Base-by-base conservation (phyloP, 1,284 basidiomycete species). In the Heliocybe sulcata region DNA sequence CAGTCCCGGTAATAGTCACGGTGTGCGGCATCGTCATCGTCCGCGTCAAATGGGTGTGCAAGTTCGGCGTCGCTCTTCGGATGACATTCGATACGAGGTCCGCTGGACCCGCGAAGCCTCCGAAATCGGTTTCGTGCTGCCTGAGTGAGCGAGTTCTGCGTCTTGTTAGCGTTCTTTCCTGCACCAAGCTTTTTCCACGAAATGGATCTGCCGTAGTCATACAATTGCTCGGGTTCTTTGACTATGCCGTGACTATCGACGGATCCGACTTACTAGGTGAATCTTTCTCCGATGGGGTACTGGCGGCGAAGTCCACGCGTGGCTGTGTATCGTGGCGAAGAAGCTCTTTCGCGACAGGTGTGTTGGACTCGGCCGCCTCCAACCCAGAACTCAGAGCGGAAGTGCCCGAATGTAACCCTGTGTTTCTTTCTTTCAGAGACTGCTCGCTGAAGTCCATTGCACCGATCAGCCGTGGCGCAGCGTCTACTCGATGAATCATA, bases 61-160 rank as follows among this genome's bases (percentile, higher is more conserved):
- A 55, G 2, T 73, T 63, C 1, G 90, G 90, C 55, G 89, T 85
- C 54, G 85, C 65, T 45, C 69, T 70, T 11, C 70, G 62, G 26
- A 87, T 68, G 1, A 83, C 60, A 12, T 65, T 67, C 3, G 70
- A 72, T 2, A 82, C 23, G 58, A 22, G 93, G 68, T 54, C 80
- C 72, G 59, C 84, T 72, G 0, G 92, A 92, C 65, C 87, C 90
- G 0, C 93, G 93, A 95, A 96, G 0, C 93, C 93, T 38, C 93
- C 93, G 61, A 91, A 91, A 3, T 77, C 77, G 9, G 47, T 6
- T n/a, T 49, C 47, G 12, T 42, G 38, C 16, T 16, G 6, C 38
- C 38, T 42, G 16, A 42, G 38, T 16, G 38, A 42, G 29, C 29
- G 29, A 31, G 29, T 31, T 4, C 6, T 31, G 12, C 29, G 29